Conservation (phyloP, 768 basidiomycete genomes). For the Pulveroboletus sp. region DNA sequence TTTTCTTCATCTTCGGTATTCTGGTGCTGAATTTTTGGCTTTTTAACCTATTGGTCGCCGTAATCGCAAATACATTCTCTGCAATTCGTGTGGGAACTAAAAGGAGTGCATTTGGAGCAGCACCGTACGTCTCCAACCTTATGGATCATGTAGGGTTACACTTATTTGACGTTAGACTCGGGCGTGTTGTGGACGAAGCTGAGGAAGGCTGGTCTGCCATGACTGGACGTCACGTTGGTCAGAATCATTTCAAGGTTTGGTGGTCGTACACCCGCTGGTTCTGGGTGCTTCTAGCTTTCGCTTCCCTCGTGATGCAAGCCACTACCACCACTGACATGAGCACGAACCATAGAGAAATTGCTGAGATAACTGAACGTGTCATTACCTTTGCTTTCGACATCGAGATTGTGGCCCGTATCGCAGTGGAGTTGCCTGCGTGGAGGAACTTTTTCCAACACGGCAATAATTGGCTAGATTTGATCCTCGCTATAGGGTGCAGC, state of each 20-base stretch:
- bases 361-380: slow-evolving; percentile 65
- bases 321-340: slow-evolving; percentile 53
- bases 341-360: slow-evolving; percentile 39
- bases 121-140: slow-evolving; percentile 19
- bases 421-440: slow-evolving; percentile 78
- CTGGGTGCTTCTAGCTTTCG: slow-evolving; percentile 74
- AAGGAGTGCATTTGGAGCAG: slow-evolving; percentile 89
- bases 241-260: slow-evolving; percentile 49
- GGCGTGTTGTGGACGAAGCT: slow-evolving; percentile 44
- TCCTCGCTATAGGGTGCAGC: slow-evolving; percentile 68
- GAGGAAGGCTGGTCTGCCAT: slow-evolving; percentile 60
- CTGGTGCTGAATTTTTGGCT: slow-evolving; percentile 92
- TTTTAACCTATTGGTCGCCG: slow-evolving; percentile 89
- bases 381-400: slow-evolving; percentile 84
- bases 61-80: slow-evolving; percentile 91
- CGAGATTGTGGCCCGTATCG: slow-evolving; percentile 76
- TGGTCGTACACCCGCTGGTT: slow-evolving; percentile 60
- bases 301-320: slow-evolving; percentile 68
- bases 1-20: slow-evolving; percentile 83
- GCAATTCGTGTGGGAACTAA: slow-evolving; percentile 83
- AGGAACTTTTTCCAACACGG: slow-evolving; percentile 60
- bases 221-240: slow-evolving; percentile 39
- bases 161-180: slow-evolving; percentile 29
- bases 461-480: slow-evolving; percentile 69
- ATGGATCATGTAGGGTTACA: background rate